Conservation (phyloP, 1,139 yeast species). For the Candida sojae region DNA sequence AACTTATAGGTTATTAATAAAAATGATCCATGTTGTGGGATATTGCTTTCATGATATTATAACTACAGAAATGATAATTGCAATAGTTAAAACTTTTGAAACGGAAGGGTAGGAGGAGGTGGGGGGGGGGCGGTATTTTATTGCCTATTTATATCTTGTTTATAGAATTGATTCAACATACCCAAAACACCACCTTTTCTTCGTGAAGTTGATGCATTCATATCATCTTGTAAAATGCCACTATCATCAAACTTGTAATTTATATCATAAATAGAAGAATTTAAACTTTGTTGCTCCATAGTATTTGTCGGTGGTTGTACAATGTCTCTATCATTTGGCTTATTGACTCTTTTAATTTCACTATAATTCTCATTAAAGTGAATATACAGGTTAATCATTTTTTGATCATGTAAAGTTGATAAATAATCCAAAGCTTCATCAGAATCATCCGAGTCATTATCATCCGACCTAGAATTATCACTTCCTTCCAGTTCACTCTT, state of each 20-base stretch:
- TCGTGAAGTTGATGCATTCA: constrained; percentile 13
- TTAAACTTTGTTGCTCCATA: constrained; percentile 20
- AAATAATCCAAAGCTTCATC: constrained; percentile 42
- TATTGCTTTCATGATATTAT: too few species aligned
- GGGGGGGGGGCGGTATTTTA: background rate
- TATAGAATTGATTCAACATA: constrained; percentile 79
- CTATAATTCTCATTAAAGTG: constrained; percentile 84
- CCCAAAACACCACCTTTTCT: constrained; percentile 69
- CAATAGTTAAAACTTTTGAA: too few species aligned
- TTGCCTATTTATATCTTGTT: constrained; percentile 43
- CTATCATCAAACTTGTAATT: constrained; percentile 34
- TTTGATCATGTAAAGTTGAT: constrained; percentile 58
- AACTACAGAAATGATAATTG: too few species aligned
- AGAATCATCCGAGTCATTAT: constrained; percentile 24
- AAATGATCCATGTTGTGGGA: too few species aligned
- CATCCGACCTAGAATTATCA: constrained; percentile 8
- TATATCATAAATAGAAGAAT: constrained; percentile 30
- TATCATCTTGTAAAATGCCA: constrained; percentile 20
- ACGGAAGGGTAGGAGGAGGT: too few species aligned
- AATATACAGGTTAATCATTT: constrained; percentile 89
- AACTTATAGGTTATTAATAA: too few species aligned
- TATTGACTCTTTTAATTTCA: constrained; percentile 4
- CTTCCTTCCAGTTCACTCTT: constrained; percentile 12
- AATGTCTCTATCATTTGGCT: background rate
- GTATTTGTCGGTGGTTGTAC: background rate